Percentiles rank a stretch among this genome's conserved stretches.
Evolutionary conservation across 2,329 filamentous ascomycete species (phyloP).

Genomic region (Magnaporthiopsis incrustans): DNA sequence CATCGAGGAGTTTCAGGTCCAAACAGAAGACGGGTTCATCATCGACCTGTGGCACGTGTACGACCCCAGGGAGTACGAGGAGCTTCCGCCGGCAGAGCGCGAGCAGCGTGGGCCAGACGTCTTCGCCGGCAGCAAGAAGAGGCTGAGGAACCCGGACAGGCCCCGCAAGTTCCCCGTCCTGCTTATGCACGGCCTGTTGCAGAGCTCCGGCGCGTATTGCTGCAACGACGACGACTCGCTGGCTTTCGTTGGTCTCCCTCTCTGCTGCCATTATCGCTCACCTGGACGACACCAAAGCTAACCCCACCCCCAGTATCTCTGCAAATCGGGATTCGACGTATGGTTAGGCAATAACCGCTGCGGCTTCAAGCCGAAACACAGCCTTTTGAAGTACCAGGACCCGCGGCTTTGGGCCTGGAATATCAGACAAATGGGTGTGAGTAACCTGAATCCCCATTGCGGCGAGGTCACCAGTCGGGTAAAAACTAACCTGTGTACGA

Average conservation of each 20-base stretch:
- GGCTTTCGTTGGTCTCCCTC: conserved; percentile 48
- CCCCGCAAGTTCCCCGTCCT: conserved; percentile 72
- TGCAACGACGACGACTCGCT: conserved; percentile 83
- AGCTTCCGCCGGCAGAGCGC: conserved; percentile 39
- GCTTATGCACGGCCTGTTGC: conserved; percentile 80
- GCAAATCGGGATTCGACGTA: conserved; percentile 87
- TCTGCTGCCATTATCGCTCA: not conserved
- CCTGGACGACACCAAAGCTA: not conserved
- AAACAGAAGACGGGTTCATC: conserved; percentile 91
- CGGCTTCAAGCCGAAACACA: conserved; percentile 73
- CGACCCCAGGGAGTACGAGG: conserved; percentile 66
- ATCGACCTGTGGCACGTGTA: conserved; percentile 86
- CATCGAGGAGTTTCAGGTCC: conserved; percentile 72
- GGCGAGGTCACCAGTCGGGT: no score
- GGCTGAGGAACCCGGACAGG: conserved; percentile 29
- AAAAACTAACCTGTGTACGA: no score
- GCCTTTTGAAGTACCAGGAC: conserved; percentile 60
- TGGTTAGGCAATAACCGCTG: conserved; percentile 95
- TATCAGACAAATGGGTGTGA: conserved; percentile 75
- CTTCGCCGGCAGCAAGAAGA: conserved; percentile 41
- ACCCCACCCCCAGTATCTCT: conserved; percentile 50
- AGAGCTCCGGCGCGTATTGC: conserved; percentile 83
- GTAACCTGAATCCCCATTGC: not conserved
- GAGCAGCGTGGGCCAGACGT: conserved; percentile 51
- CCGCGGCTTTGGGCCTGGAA: conserved; percentile 97